phyloP scores from a whole-genome alignment of 148 eudicot species.

The Rhododendron ferrugineum region DNA sequence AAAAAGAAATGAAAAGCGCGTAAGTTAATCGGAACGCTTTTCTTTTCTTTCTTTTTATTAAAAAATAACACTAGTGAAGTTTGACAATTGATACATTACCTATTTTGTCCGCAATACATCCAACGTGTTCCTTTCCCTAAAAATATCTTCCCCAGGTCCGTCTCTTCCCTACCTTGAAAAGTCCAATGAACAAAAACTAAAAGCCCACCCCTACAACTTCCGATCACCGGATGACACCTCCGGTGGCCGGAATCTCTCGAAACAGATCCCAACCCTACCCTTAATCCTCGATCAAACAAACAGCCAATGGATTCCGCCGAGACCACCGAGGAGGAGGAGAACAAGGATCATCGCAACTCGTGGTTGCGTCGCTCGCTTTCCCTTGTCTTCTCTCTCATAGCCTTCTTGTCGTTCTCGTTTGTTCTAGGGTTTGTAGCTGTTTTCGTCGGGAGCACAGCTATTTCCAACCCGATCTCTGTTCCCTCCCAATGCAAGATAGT shows the following conservation, averaged over 20 bases:
- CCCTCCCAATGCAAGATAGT: constrained; percentile 10
- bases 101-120: background rate
- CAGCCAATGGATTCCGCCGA: constrained; percentile 1
- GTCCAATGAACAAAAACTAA: background rate
- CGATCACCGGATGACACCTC: constrained; percentile 3
- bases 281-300: background rate
- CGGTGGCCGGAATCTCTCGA: background rate
- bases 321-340: background rate
- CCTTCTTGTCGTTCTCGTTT: background rate
- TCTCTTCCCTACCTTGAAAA: background rate
- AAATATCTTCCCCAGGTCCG: background rate
- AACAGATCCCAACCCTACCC: background rate
- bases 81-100: too few relatives aligned
- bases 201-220: background rate
- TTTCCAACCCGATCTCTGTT: constrained; percentile 10
- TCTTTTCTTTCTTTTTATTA: too few relatives aligned
- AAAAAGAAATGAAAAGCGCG: too few relatives aligned
- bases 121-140: background rate
- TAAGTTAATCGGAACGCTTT: too few relatives aligned
- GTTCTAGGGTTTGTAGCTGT: background rate
- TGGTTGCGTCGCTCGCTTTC: constrained; percentile 2
- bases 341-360: background rate
- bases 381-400: background rate
- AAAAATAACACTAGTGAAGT: too few relatives aligned
- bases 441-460: background rate